These are phyloP conservation scores for Penicillium steckii DNA, from an alignment of 495 filamentous ascomycete species.

Conservation along the genomic window DNA sequence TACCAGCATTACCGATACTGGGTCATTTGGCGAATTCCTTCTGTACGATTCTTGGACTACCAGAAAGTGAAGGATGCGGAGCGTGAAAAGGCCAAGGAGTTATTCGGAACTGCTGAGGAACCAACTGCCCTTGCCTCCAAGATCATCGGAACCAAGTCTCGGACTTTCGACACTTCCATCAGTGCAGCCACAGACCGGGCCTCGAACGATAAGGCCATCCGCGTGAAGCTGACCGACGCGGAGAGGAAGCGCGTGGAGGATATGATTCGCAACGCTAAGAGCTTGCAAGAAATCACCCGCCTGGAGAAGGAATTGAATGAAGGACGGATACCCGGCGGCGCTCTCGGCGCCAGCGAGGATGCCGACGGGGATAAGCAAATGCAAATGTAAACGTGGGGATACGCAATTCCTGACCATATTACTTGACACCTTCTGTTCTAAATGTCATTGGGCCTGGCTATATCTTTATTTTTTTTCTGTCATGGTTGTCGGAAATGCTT, in stretches of 20 bases:
- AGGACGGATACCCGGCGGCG: constrained; percentile 73
- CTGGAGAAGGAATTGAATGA: constrained; percentile 85
- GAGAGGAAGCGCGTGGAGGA: constrained; percentile 69
- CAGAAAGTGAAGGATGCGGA: constrained; percentile 86
- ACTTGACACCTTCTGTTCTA: constrained; percentile 7
- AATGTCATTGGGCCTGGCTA: constrained; percentile 10
- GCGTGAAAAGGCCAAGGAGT: constrained; percentile 66
- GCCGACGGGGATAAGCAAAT: constrained; percentile 34
- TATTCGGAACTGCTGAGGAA: constrained; percentile 76
- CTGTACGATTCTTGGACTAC: constrained; percentile 90
- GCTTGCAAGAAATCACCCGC: constrained; percentile 77
- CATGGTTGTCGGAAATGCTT: constrained; percentile 13
- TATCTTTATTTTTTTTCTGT: constrained; percentile 8
- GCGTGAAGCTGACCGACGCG: constrained; percentile 65
- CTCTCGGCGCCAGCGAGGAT: constrained; percentile 44
- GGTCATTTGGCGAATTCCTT: constrained; percentile 82
- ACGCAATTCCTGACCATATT: constrained; percentile 14
- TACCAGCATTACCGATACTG: constrained; percentile 88
- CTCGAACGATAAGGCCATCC: constrained; percentile 61
- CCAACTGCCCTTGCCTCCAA: constrained; percentile 81
- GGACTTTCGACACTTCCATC: constrained; percentile 69
- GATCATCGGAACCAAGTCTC: constrained; percentile 88
- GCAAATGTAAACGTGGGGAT: constrained; percentile 28
- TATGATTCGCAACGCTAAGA: constrained; percentile 80
- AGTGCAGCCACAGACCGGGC: constrained; percentile 38